Base-by-base conservation (phyloP, 805 yeast genomes). In the Lachancea kluyveri region DNA sequence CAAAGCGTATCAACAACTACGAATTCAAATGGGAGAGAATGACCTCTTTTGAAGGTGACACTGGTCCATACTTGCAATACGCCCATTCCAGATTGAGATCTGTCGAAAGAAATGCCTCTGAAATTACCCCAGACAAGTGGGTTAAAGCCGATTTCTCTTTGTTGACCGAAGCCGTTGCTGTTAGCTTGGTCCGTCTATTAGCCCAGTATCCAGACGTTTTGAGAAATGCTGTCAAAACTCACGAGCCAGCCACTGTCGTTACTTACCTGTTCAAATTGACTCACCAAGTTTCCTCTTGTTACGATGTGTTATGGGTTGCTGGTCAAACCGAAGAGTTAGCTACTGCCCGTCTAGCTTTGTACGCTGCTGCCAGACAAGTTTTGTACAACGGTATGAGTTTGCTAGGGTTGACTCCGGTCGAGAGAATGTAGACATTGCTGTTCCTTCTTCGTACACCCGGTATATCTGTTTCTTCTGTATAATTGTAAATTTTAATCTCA, bases 21-120 rank as follows among this genome's bases (percentile, higher is more conserved):
- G 85, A 79, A 52, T 92, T 92, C 66, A 84, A 86, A 62, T 92
- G 98, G 98, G 86, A 84, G 51, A 82, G 98, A 68, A 92, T 92
- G 96, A 72, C 83, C 26, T 86, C 97, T 3, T 88, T 92, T 46
- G 98, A 92, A 69, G 98, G 98, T 64, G 98, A 92, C 64, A 92
- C 98, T 36, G 98, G 98, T 58, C 97, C 98, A 39, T 92, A 92
- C 65, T 72, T 92, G 59, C 98, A 92, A 64, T 92, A 92, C 56
- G 97, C 98, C 26, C 98, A 92, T 65, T 87, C 97, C 13, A 84
- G 98, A 64, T 76, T 92, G 57, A 76, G 94, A 64, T 87, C 96
- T 5, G 87, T 92, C 49, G 88, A 85, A 64, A 81, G 97, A 68
- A 85, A 84, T 49, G 75, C 94, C 13, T 23, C 54, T 12, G 65